phyloP scores from a whole-genome alignment of 2,329 filamentous ascomycete genomes.

The Phoma sp. region DNA sequence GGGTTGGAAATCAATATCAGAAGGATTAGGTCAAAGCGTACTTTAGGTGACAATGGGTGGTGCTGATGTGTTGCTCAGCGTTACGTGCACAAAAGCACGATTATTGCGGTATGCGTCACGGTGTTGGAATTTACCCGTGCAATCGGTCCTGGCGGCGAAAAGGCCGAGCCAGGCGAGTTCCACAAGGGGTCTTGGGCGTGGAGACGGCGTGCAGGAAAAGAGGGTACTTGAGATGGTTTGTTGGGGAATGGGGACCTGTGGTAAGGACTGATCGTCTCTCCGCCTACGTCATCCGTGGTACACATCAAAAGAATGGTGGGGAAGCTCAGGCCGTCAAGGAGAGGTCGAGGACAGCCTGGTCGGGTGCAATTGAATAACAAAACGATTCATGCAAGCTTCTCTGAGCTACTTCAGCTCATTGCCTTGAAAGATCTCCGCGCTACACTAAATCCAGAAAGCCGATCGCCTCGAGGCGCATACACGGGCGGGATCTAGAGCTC shows the following conservation, averaged over 20 bases:
- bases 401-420: neutral
- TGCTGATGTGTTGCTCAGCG: neutral
- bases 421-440: neutral
- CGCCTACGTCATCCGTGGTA: conserved; percentile 31
- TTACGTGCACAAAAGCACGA: neutral
- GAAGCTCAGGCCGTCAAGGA: conserved; percentile 20
- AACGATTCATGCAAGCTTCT: neutral
- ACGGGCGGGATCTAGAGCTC: conserved; percentile 14
- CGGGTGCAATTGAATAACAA: conserved; percentile 17
- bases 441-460: conserved; percentile 18
- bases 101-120: neutral
- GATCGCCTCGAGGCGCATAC: conserved; percentile 15
- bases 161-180: conserved; percentile 9
- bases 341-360: conserved; percentile 17
- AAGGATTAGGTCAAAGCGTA: conserved; percentile 2
- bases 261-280: conserved; percentile 16
- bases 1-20: neutral
- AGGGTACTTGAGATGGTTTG: conserved; percentile 20
- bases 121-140: conserved; percentile 3
- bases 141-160: conserved; percentile 4
- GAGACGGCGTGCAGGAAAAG: conserved; percentile 31
- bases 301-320: conserved; percentile 27
- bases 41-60: neutral
- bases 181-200: conserved; percentile 27
- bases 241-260: conserved; percentile 13